phyloP scores from a whole-genome alignment of 257 asterid species.

The Solanum corneliomulleri region DNA sequence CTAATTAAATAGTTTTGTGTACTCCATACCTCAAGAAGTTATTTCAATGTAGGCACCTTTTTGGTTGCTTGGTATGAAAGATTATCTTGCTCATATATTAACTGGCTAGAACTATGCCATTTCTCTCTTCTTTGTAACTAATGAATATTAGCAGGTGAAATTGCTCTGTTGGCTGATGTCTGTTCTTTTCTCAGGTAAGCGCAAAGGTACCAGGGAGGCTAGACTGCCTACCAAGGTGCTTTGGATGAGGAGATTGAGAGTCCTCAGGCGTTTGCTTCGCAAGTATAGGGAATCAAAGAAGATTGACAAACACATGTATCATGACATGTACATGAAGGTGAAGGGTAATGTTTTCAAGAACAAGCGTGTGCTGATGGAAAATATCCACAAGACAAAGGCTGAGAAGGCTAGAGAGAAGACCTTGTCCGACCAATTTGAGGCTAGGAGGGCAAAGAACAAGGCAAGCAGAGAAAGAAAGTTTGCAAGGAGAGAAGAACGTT shows the following conservation, averaged over 20 bases:
- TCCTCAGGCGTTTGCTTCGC: neutral
- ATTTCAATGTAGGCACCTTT: neutral
- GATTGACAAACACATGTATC: neutral
- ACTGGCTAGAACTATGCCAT: neutral
- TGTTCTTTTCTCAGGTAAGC: neutral
- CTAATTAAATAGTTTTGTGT: neutral
- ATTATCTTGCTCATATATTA: neutral
- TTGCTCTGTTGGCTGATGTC: neutral
- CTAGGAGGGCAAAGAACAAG: constrained; percentile 1
- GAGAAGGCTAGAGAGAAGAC: neutral
- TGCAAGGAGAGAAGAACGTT: neutral
- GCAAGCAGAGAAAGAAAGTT: neutral
- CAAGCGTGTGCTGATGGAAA: constrained; percentile 4
- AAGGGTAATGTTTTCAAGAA: constrained; percentile 1
- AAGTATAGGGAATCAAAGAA: constrained; percentile 1
- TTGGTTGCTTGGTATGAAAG: neutral
- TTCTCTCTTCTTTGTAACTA: neutral
- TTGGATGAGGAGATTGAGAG: constrained; percentile 4
- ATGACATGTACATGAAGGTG: neutral
- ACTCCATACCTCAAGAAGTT: neutral
- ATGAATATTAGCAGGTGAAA: neutral
- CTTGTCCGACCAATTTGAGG: neutral
- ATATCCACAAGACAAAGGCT: neutral
- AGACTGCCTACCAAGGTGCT: neutral
- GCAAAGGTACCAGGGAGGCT: constrained; percentile 2